Percentiles rank a stretch among this genome's conserved stretches.
Conservation (phyloP, 768 basidiomycete genomes). For the Termitomyces sp. region DNA sequence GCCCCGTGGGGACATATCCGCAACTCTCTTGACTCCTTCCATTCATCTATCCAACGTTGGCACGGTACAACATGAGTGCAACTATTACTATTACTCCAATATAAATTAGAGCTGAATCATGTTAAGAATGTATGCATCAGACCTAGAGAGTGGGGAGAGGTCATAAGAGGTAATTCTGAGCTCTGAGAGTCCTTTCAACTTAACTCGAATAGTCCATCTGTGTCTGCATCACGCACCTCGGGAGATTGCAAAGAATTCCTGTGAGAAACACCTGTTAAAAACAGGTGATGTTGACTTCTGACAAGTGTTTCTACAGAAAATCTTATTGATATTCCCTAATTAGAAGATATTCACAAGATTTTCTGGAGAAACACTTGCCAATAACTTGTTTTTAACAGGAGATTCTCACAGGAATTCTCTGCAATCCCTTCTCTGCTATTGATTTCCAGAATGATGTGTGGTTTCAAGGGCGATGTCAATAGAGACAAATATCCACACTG, state of each 20-base stretch:
- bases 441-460: too few species aligned
- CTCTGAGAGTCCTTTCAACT: neutral
- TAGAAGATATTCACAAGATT: too few species aligned
- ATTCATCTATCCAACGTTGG: neutral
- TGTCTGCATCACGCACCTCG: too few species aligned
- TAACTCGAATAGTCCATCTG: neutral
- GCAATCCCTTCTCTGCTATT: too few species aligned
- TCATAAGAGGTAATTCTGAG: neutral
- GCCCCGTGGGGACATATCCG: neutral
- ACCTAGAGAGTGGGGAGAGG: neutral
- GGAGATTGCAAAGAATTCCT: too few species aligned
- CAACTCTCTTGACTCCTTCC: neutral
- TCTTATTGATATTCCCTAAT: too few species aligned
- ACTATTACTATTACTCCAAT: neutral
- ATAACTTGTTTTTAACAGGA: too few species aligned
- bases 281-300: too few species aligned
- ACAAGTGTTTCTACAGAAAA: too few species aligned
- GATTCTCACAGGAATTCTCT: too few species aligned
- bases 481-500: neutral
- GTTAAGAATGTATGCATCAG: neutral
- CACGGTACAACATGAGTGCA: neutral
- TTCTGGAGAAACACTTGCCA: too few species aligned
- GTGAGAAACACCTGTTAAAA: too few species aligned
- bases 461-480: neutral
- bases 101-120: neutral